Evolutionary conservation across 371 early-diverging fungal species (phyloP), one percentile per base, ranked within the genome.

Genomic region (Batkoa obscura): DNA sequence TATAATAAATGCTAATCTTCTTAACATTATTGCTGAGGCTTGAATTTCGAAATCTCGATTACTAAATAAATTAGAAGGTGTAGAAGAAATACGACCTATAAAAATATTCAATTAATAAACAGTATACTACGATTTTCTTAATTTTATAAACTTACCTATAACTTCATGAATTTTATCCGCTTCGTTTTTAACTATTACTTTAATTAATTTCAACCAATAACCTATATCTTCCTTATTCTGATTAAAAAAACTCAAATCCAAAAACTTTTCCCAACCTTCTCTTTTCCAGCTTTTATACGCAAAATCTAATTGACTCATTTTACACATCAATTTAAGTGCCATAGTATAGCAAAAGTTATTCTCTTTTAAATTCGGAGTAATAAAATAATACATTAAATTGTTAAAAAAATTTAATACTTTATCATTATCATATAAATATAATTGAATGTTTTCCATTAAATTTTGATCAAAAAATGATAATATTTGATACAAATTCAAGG

Each of bases 231-330:
- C 46, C 0, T 66, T 59, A 9, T 62, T 66, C 76, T 84, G 79
- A 33, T 74, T 69, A 60, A 86, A 86, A 64, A 88, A 86, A 12
- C 75, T 68, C 32, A 72, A 70, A 39, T 86, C 86, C 48, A 79
- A 60, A 64, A 84, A 88, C 32, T 75, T 71, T 23, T 86, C 86
- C 87, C 87, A 86, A 0, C 76, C 71, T 57, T 88, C 89, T 59
- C 84, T 84, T 2, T 81, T 68, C 84, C 84, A 86, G 0, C 80
- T 73, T 17, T 76, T 72, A 56, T 78, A 76, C 0, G 76, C 76
- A 45, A 60, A 83, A 72, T 57, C 74, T 76, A 56, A 62, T 65
- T 37, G 79, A 52, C 12, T 64, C 45, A 55, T 71, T 65, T 9
- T 33, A 10, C 15, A 6, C 46, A 48, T 50, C 58, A 36, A 50